Evolutionary conservation across 129 eudicot genomes (phyloP).

Genomic region (Tagetes patula): DNA sequence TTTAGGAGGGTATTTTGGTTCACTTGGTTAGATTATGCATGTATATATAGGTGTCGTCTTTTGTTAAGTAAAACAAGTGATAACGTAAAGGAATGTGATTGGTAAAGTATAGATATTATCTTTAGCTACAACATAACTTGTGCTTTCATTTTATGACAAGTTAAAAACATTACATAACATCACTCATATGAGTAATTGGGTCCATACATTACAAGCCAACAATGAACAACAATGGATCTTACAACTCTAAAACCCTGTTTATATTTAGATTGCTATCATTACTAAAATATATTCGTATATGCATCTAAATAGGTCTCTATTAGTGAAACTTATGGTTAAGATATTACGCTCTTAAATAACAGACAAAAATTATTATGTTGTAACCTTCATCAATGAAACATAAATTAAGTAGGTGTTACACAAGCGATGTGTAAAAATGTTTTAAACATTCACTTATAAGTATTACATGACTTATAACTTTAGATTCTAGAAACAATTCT

Average conservation of each 20-base stretch:
- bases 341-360: no score
- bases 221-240: background rate
- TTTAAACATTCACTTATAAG: no score
- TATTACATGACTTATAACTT: no score
- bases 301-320: background rate
- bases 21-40: no score
- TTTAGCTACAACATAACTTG: background rate
- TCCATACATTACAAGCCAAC: background rate
- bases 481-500: no score
- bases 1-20: background rate
- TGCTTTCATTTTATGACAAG: background rate
- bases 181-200: background rate
- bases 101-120: background rate
- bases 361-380: background rate
- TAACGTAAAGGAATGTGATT: background rate
- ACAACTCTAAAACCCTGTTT: background rate
- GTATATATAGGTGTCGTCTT: background rate
- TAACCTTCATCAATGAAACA: background rate
- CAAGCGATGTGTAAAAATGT: background rate
- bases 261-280: background rate
- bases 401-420: background rate
- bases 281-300: background rate
- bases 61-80: background rate
- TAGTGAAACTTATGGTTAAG: background rate
- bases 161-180: background rate